phyloP scores from a whole-genome alignment of 495 filamentous ascomycete genomes.

The Penicillium coffeae region DNA sequence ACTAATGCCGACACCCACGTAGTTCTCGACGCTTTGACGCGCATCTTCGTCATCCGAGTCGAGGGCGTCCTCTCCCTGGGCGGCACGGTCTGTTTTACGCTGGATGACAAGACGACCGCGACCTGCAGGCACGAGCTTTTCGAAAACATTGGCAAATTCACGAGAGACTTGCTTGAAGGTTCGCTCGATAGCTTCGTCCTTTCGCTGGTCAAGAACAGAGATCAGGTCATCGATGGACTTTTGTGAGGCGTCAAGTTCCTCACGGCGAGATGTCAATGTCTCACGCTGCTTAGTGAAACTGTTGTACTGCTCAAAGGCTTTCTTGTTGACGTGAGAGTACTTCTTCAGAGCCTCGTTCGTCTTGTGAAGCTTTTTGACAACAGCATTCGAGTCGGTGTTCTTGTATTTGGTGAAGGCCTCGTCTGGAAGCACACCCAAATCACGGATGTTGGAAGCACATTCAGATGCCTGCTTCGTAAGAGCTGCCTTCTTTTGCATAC shows the following conservation, averaged over 20 bases:
- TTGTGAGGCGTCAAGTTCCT: constrained; percentile 80
- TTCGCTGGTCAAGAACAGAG: constrained; percentile 80
- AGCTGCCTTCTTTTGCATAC: constrained; percentile 77
- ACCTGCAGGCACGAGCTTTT: constrained; percentile 90
- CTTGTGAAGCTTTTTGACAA: constrained; percentile 84
- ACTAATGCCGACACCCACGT: constrained; percentile 95
- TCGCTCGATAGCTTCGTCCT: constrained; percentile 89
- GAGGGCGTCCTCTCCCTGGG: constrained; percentile 59
- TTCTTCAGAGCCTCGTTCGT: constrained; percentile 93
- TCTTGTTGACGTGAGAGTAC: constrained; percentile 97
- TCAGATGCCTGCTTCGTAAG: constrained; percentile 72
- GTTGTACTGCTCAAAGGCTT: constrained; percentile 98
- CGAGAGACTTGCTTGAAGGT: constrained; percentile 97
- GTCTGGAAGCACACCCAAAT: constrained; percentile 89
- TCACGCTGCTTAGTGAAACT: constrained; percentile 92
- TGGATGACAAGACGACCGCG: constrained; percentile 91
- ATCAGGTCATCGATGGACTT: constrained; percentile 87
- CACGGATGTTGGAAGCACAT: constrained; percentile 80
- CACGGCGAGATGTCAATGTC: constrained; percentile 70
- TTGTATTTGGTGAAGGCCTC: constrained; percentile 92
- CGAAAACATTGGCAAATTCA: constrained; percentile 89
- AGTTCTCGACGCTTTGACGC: constrained; percentile 82
- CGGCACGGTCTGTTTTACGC: constrained; percentile 71
- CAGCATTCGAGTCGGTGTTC: constrained; percentile 69
- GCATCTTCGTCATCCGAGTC: constrained; percentile 59